Evolutionary conservation across 2,329 filamentous ascomycete species (phyloP), one percentile per base, ranked within the genome.

Genomic region (Pleurostoma richardsiae): DNA sequence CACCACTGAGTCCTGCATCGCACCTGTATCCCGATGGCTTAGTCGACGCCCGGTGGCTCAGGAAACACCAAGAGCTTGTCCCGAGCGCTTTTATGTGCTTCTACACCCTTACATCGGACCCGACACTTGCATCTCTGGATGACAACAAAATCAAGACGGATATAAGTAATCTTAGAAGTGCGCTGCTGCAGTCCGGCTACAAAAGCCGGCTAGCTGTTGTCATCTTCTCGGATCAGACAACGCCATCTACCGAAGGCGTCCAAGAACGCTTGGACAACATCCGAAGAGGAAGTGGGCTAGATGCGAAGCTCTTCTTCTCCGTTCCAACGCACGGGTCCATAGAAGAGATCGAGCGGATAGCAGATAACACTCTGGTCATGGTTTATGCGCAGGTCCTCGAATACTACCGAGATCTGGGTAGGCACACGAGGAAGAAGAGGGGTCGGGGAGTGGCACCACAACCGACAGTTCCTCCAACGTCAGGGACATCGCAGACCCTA

Each of bases 391-490:
- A 83, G 26, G 83, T 88, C 26, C 72, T 92, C 41, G 94, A 99
- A 57, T 96, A 96, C 66, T 97, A 97, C 64, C 79, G 91, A 41
- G 92, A 99, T 57, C 76, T 97, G 10, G 90, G 90, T n/a, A 91
- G 95, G 49, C 92, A 96, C 71, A 79, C 87, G 7, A 82, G 91
- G 55, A 86, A 94, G 62, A 97, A 97, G 72, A 86, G 88, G 55
- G 86, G 87, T 41, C 80, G 90, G 49, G 86, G 88, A 6, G 76
- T 82, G 19, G 83, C 87, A 10, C 90, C 90, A 8, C 83, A 86
- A 42, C 90, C 91, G 3, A 92, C 90, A 5, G 77, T 89, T 30
- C 88, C 90, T 4, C 89, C 90, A 1, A 92, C 88, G 0, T 83
- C 79, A 26, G 89, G 88, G 29, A 95, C 89, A 2, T 95, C 90